A percentile compares a stretch with the other conserved stretches of the same genome.
Evolutionary conservation across 495 filamentous ascomycete genomes (phyloP).

Genomic region (Hypoxylon fuscum): DNA sequence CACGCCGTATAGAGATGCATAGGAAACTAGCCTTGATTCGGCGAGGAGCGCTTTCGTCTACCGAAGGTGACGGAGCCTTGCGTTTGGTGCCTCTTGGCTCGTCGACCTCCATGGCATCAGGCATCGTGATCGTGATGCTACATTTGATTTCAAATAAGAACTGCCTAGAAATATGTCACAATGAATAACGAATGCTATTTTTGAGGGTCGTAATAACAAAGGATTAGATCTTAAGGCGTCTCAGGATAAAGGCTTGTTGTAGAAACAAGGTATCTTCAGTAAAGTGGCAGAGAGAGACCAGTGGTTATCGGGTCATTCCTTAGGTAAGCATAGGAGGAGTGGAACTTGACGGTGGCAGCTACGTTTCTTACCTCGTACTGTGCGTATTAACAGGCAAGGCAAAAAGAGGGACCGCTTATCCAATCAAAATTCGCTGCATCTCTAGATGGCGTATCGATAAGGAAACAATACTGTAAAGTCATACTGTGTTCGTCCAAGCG

Average conservation of each 20-base stretch:
- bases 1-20: background rate
- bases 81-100: slow-evolving; percentile 69
- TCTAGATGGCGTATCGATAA: background rate
- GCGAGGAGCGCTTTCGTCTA: slow-evolving; percentile 65
- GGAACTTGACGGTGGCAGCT: slow-evolving; percentile 11
- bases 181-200: background rate
- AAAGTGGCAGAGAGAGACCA: too few relatives aligned
- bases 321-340: background rate
- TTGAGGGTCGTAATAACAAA: too few relatives aligned
- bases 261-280: too few relatives aligned
- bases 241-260: too few relatives aligned
- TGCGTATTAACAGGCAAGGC: slow-evolving; percentile 21
- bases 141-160: background rate
- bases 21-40: slow-evolving; percentile 67
- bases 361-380: background rate
- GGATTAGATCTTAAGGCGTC: too few relatives aligned
- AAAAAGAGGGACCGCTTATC: slow-evolving; percentile 4
- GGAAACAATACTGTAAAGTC: slow-evolving; percentile 12
- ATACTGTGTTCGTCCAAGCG: slow-evolving; percentile 26
- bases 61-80: slow-evolving; percentile 53
- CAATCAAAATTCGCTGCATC: slow-evolving; percentile 19
- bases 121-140: slow-evolving; percentile 53
- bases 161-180: background rate
- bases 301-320: slow-evolving; percentile 12
- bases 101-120: slow-evolving; percentile 57